Base-by-base conservation (phyloP, 352 stramenopile species). In the Phytophthora tentaculata region DNA sequence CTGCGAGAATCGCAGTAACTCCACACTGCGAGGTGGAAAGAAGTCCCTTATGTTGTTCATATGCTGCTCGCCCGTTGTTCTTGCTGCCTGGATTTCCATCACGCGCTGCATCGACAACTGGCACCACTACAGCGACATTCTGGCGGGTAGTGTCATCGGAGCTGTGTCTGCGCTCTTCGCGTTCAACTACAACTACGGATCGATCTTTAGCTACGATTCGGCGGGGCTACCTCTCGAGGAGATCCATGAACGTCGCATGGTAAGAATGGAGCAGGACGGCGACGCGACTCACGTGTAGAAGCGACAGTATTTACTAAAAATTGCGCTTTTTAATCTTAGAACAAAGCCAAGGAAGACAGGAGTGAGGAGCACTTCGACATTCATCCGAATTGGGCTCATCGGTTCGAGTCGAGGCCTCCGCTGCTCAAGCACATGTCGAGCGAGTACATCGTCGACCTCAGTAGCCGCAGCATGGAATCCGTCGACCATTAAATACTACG, bases 21-120 rank as follows among this genome's bases (percentile, higher is more conserved):
- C 77, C 2, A 79, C 79, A 13, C 49, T 86, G 45, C 77, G 76
- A 19, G 84, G 84, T 16, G 74, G 69, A 19, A 75, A 80, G 53
- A 92, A 89, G 61, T 86, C 73, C 35, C 23, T 91, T 48, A 82
- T 88, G 73, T 64, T 94, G 7, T 89, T 93, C 54, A 5, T 93
- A 29, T 90, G 84, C 64, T 90, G 87, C 58, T 41, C 71, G 13
- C 87, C 87, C 20, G 77, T 79, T 23, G 28, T 92, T 1, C 47
- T 94, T 13, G 85, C 87, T 19, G 47, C 86, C 2, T 95, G 87
- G 87, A 81, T 94, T 39, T 73, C 80, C 2, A 69, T 94, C 26
- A 90, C 87, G 16, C 87, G 87, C 49, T 89, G 84, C 26, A 80
- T 92, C 51, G 87, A 94, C 73, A 95, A 95, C 61, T 94, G 87